Base-by-base conservation (phyloP, 345 rosid genomes). In the Camelina hispida region DNA sequence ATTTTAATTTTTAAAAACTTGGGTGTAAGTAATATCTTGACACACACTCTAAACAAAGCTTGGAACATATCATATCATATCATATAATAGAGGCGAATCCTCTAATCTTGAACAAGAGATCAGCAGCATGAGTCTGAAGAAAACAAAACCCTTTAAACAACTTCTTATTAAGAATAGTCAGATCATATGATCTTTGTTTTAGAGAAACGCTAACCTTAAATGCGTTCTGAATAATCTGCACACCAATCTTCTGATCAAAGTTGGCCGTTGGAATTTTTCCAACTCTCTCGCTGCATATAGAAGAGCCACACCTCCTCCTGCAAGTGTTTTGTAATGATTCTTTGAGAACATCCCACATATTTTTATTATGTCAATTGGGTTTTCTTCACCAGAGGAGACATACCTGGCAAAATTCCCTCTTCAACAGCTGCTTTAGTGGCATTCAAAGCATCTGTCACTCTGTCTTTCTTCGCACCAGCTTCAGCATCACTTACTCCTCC, bases 401-500 rank as follows among this genome's bases (percentile, higher is more conserved):
- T 50, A 91, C 98, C 97, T 72, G 98, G 85, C 32, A 96, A 89
- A 69, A 96, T 96, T 63, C 99, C 99, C 91, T 93, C 99, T 79
- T 96, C 99, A 8, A 93, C 97, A 22, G 98, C 98, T 64, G 98
- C 99, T 79, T 96, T 93, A 9, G 99, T 96, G 35, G 99, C 98
- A 83, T 96, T 95, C 69, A 96, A 73, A 22, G 99, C 99, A 88
- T 96, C 98, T 0, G 95, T 96, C 53, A 93, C 98, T 75, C 99
- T 85, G 64, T 96, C 99, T 79, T 96, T 96, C 88, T 89, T 96
- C 82, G 93, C 99, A 60, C 90, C 74, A 62, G 93, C 99, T 79
- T 95, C 99, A 20, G 91, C 81, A 78, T 95, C 98, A 81, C 99
- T 96, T 9, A 97, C 98, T 78, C 99, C 99, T 54, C 98, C 99